Base-by-base conservation (phyloP, 768 basidiomycete species). In the Kwoniella newhampshirensis region DNA sequence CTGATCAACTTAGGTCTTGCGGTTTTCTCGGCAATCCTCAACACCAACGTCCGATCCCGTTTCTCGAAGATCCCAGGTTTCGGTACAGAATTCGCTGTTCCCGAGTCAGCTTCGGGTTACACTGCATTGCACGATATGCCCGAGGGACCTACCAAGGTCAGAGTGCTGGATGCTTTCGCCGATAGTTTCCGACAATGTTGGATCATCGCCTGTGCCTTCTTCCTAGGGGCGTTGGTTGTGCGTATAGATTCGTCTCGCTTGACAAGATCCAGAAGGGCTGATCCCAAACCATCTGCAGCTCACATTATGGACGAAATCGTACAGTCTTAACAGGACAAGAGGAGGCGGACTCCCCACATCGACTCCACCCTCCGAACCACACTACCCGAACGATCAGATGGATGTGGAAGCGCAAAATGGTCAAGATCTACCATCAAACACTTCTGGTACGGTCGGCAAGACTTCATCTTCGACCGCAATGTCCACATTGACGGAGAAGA, bases 11-110 rank as follows among this genome's bases (percentile, higher is more conserved):
- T 43, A 70, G 69, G 70, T 39, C 51, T 72, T 12, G 68, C 70
- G 1, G 51, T 75, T 13, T 75, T 73, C 54, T 66, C 70, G 25
- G 70, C 72, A 1, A 60, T 74, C 4, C 60, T 75, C 20, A 72
- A 71, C 39, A 70, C 70, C 20, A 62, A 59, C 5, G 49, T 75
- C 17, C 40, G 72, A 52, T 62, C 62, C 2, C 50, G 64, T 23
- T 73, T 75, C 57, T 46, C 57, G 12, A 32, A 46, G n/a, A 67
- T 75, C 4, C 56, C 58, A 39, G 74, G 74, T 0, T 75, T 70
- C 42, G 72, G 74, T 0, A 73, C 67, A 1, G 54, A 47, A 3
- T 75, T 75, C 40, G 30, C 43, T 3, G 66, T 74, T 0, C 74
- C 74, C 0, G 55, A 62, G 35, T 64, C 64, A 27, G 55, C 67